Percentiles rank a stretch among this genome's conserved stretches.
Evolutionary conservation across 1,284 basidiomycete species (phyloP).

Genomic region (Wallemia mellicola): DNA sequence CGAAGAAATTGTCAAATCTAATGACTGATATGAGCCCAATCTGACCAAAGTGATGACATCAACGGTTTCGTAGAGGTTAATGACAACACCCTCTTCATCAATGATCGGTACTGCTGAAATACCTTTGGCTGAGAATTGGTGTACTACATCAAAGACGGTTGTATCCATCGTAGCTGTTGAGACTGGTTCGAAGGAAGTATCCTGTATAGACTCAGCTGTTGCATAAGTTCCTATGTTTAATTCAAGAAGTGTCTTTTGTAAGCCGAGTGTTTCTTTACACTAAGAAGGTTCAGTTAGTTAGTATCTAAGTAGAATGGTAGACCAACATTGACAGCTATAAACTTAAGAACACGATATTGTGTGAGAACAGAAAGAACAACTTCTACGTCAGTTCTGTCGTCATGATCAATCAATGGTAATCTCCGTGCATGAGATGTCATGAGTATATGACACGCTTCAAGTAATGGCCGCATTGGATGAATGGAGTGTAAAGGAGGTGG

Average conservation of each 20-base stretch:
- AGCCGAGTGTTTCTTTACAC: neutral
- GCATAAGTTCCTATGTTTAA: slow-evolving; percentile 77
- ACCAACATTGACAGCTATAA: slow-evolving; percentile 94
- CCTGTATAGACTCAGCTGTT: slow-evolving; percentile 15
- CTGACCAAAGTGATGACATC: slow-evolving; percentile 91
- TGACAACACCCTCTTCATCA: slow-evolving; percentile 68
- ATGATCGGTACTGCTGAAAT: slow-evolving; percentile 94
- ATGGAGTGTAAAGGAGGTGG: slow-evolving; percentile 71
- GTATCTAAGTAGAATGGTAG: too few species aligned
- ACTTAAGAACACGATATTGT: slow-evolving; percentile 91
- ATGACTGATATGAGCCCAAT: slow-evolving; percentile 72
- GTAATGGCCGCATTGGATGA: slow-evolving; percentile 60
- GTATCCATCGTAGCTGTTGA: slow-evolving; percentile 75
- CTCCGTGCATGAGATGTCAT: slow-evolving; percentile 89
- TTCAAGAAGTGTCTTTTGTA: neutral
- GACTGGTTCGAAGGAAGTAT: slow-evolving; percentile 54
- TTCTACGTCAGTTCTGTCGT: slow-evolving; percentile 78
- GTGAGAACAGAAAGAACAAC: slow-evolving; percentile 87
- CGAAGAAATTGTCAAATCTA: slow-evolving; percentile 82
- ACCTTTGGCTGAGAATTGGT: slow-evolving; percentile 85
- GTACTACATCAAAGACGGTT: slow-evolving; percentile 89
- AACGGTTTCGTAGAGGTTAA: slow-evolving; percentile 94
- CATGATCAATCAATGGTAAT: slow-evolving; percentile 71
- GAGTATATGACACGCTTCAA: slow-evolving; percentile 64
- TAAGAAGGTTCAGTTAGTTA: too few species aligned